These are phyloP conservation scores for Leccinellum rugosiceps DNA, from an alignment of 768 basidiomycete genomes.

Conservation along the genomic window DNA sequence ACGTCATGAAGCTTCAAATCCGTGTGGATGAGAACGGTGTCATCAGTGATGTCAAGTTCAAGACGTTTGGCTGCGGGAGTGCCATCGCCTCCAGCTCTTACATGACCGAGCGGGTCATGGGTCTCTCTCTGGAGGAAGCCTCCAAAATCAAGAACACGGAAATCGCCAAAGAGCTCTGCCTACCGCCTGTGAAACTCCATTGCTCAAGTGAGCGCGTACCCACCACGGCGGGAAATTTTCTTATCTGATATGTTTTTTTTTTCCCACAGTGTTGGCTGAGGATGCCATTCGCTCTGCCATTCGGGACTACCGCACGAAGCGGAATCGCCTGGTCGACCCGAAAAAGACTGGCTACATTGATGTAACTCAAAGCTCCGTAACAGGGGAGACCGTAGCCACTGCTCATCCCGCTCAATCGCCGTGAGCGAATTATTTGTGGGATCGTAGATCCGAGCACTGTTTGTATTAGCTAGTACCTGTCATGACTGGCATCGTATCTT, in stretches of 20 bases:
- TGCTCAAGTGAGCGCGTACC: slow-evolving; percentile 73
- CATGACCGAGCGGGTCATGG: slow-evolving; percentile 98
- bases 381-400: slow-evolving; percentile 53
- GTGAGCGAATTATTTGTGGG: slow-evolving; percentile 1
- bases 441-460: not conserved
- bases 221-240: slow-evolving; percentile 2
- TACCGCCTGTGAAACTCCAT: slow-evolving; percentile 95
- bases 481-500: slow-evolving; percentile 17
- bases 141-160: slow-evolving; percentile 98
- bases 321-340: slow-evolving; percentile 47
- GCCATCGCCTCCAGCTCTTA: slow-evolving; percentile 98
- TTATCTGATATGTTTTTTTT: slow-evolving; percentile 23
- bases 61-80: slow-evolving; percentile 98
- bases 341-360: slow-evolving; percentile 67
- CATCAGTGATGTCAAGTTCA: slow-evolving; percentile 99
- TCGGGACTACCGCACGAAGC: slow-evolving; percentile 90
- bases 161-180: slow-evolving; percentile 93
- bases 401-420: slow-evolving; percentile 42
- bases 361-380: slow-evolving; percentile 55
- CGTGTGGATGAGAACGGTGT: slow-evolving; percentile 92
- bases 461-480: not conserved
- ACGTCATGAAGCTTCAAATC: slow-evolving; percentile 99
- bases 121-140: slow-evolving; percentile 89
- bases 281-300: slow-evolving; percentile 99
- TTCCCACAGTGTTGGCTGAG: slow-evolving; percentile 81